Evolutionary conservation across 1,284 basidiomycete species (phyloP).

Genomic region (Crucibulum parvulum): DNA sequence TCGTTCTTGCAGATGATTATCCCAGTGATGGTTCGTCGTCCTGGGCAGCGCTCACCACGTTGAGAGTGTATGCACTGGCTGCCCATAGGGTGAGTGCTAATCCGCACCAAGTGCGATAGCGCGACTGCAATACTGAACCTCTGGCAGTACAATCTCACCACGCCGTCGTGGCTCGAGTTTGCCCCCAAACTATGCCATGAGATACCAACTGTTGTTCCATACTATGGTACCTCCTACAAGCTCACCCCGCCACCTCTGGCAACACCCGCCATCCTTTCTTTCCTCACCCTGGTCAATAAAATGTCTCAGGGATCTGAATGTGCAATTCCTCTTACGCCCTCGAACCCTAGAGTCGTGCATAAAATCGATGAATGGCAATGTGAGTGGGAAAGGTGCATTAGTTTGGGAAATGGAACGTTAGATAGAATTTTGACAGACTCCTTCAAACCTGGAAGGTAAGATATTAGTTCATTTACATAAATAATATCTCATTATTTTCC

Average conservation of each 20-base stretch:
- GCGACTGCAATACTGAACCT: background rate
- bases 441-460: constrained; percentile 62
- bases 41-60: constrained; percentile 53
- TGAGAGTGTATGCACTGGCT: constrained; percentile 69
- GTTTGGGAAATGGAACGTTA: constrained; percentile 38
- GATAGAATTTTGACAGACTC: constrained; percentile 44
- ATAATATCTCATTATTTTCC: too few relatives aligned
- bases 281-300: constrained; percentile 61
- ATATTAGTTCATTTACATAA: background rate
- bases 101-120: background rate
- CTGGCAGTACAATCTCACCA: constrained; percentile 64
- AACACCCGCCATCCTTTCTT: constrained; percentile 73
- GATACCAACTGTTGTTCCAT: constrained; percentile 32
- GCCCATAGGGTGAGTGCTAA: constrained; percentile 63
- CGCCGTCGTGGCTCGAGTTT: constrained; percentile 65
- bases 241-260: constrained; percentile 64
- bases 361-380: constrained; percentile 56
- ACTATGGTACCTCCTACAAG: constrained; percentile 49
- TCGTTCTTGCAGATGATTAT: constrained; percentile 52
- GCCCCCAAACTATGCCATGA: constrained; percentile 36
- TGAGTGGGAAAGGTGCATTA: constrained; percentile 66
- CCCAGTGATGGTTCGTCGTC: constrained; percentile 37
- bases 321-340: constrained; percentile 43
- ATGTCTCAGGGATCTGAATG: constrained; percentile 36
- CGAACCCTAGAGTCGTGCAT: constrained; percentile 34